These are phyloP conservation scores for Ustilago lituana DNA, from an alignment of 1,284 basidiomycete genomes.

Conservation along the genomic window DNA sequence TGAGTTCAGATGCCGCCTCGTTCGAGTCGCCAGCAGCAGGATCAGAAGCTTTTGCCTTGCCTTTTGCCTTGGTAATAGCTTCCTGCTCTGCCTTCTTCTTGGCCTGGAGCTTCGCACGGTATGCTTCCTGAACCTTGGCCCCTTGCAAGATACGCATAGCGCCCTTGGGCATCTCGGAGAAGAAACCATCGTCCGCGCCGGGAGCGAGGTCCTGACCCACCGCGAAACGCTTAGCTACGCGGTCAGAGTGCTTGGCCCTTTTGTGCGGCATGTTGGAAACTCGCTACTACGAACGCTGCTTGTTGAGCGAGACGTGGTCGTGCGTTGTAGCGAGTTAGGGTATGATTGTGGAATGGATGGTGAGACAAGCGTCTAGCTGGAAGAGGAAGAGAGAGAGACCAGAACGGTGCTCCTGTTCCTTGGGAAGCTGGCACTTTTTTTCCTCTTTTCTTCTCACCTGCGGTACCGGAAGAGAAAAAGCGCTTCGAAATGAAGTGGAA, in stretches of 20 bases:
- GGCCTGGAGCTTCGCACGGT: slow-evolving; percentile 31
- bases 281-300: no score
- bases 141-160: slow-evolving; percentile 57
- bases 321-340: no score
- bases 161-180: slow-evolving; percentile 54
- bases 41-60: slow-evolving; percentile 24
- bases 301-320: no score
- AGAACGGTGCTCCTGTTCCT: not conserved
- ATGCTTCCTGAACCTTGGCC: slow-evolving; percentile 51
- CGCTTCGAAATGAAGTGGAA: not conserved
- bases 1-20: slow-evolving; percentile 28
- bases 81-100: slow-evolving; percentile 27
- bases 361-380: slow-evolving; percentile 16
- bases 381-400: slow-evolving; percentile 3
- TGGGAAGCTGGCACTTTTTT: not conserved
- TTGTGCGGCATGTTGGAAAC: slow-evolving; percentile 58
- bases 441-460: slow-evolving; percentile 3
- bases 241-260: slow-evolving; percentile 54
- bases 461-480: slow-evolving; percentile 8
- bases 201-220: slow-evolving; percentile 50
- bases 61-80: slow-evolving; percentile 35
- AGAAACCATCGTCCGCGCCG: slow-evolving; percentile 31
- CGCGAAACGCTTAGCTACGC: slow-evolving; percentile 47
- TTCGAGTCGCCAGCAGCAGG: slow-evolving; percentile 1
- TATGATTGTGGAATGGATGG: no score